Percentiles rank a stretch among this genome's conserved stretches.
phyloP scores from a whole-genome alignment of 2,329 filamentous ascomycete genomes.

The Dactylellina drechsleri region DNA sequence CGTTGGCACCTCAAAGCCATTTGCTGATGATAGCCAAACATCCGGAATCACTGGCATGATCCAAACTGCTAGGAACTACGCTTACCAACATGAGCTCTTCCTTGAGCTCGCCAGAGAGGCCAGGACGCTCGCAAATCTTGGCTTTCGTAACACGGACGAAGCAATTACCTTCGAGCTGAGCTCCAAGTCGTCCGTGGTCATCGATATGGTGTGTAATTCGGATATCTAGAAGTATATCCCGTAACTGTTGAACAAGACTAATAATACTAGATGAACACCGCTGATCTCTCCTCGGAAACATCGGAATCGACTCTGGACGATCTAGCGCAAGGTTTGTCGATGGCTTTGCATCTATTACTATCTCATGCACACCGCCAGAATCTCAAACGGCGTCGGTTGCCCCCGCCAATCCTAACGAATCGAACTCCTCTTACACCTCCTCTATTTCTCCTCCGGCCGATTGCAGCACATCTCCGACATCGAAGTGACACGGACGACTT shows the following conservation, averaged over 20 bases:
- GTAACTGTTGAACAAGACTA: not conserved
- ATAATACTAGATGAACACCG: conserved; percentile 57
- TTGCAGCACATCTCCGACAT: conserved; percentile 60
- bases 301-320: conserved; percentile 62
- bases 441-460: conserved; percentile 70
- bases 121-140: conserved; percentile 75
- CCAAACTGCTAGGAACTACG: conserved; percentile 78
- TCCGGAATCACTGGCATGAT: conserved; percentile 72
- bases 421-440: conserved; percentile 66
- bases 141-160: conserved; percentile 72
- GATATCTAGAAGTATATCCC: too few species aligned
- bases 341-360: conserved; percentile 79
- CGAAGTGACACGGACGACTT: conserved; percentile 55
- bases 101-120: conserved; percentile 87
- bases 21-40: conserved; percentile 67
- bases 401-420: conserved; percentile 69
- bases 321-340: conserved; percentile 73
- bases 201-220: conserved; percentile 57
- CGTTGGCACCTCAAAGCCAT: conserved; percentile 69
- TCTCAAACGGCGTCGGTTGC: conserved; percentile 73
- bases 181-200: conserved; percentile 52
- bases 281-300: conserved; percentile 58
- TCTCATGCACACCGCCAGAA: conserved; percentile 81
- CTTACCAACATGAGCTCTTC: conserved; percentile 87
- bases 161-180: conserved; percentile 64